phyloP scores from a whole-genome alignment of 148 eudicot species.

The Limonium bicolor region DNA sequence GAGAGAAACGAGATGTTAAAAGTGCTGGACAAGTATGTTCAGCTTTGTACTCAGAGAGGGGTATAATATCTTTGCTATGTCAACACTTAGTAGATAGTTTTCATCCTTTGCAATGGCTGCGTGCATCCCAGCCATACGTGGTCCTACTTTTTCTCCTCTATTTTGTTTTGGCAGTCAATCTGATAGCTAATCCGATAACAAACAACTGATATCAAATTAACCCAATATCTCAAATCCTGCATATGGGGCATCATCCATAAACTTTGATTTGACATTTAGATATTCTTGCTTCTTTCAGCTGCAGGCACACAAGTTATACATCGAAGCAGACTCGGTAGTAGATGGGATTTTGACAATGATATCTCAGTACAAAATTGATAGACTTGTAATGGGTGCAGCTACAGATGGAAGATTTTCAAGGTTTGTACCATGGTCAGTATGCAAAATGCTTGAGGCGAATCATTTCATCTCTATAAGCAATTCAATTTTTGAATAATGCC shows the following conservation, averaged over 20 bases:
- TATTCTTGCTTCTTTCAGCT: constrained; percentile 33
- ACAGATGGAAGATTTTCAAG: constrained; percentile 45
- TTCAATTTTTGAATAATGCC: not conserved
- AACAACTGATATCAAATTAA: too few relatives aligned
- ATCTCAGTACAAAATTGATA: constrained; percentile 36
- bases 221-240: too few relatives aligned
- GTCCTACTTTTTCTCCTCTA: not conserved
- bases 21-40: constrained; percentile 19
- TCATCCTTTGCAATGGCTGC: not conserved
- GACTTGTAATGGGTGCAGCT: constrained; percentile 93
- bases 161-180: too few relatives aligned
- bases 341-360: constrained; percentile 65
- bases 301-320: constrained; percentile 27
- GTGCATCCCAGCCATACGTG: not conserved
- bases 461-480: too few relatives aligned
- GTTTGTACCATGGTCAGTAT: too few relatives aligned
- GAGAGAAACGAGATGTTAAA: constrained; percentile 31
- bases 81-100: not conserved
- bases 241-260: too few relatives aligned
- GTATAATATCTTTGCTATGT: constrained; percentile 13
- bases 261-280: too few relatives aligned
- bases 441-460: too few relatives aligned
- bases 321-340: constrained; percentile 47
- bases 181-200: too few relatives aligned
- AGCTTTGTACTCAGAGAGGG: constrained; percentile 30